These are phyloP conservation scores for Nicotiana tomentosiformis DNA, from an alignment of 257 asterid genomes.

Conservation along the genomic window DNA sequence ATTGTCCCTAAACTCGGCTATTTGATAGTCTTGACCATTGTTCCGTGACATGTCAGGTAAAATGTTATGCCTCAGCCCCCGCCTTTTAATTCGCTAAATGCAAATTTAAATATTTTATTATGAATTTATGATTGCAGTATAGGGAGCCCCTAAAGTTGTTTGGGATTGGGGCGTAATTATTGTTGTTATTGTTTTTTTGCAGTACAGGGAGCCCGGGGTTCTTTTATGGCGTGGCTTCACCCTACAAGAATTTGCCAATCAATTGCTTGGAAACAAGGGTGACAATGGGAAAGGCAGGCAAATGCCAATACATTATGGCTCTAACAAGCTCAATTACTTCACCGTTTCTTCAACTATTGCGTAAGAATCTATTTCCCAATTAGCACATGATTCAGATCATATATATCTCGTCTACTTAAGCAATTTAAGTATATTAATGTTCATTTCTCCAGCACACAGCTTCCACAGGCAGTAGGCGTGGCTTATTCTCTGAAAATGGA, in stretches of 20 bases:
- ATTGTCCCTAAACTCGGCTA: neutral
- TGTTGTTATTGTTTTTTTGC: neutral
- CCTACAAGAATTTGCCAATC: slow-evolving; percentile 72
- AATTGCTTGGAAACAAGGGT: slow-evolving; percentile 59
- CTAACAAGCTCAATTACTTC: slow-evolving; percentile 60
- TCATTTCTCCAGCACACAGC: slow-evolving; percentile 61
- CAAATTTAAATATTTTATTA: neutral
- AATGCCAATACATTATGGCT: slow-evolving; percentile 94
- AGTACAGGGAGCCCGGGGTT: slow-evolving; percentile 88
- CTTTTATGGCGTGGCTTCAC: slow-evolving; percentile 85
- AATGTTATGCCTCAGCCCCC: neutral
- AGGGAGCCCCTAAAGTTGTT: no score
- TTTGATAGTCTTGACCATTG: no score
- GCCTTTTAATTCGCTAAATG: neutral
- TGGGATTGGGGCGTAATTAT: no score
- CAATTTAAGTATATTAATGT: neutral
- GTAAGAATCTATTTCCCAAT: slow-evolving; percentile 27
- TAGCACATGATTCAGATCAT: neutral
- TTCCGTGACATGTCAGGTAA: neutral
- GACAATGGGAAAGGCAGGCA: slow-evolving; percentile 89
- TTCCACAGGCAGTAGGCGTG: slow-evolving; percentile 93
- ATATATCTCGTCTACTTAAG: no score
- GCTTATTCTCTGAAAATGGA: slow-evolving; percentile 95
- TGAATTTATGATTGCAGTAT: neutral
- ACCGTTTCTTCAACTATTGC: slow-evolving; percentile 81